Evolutionary conservation across 2,329 filamentous ascomycete species (phyloP).

Genomic region (Neonectria coccinea): DNA sequence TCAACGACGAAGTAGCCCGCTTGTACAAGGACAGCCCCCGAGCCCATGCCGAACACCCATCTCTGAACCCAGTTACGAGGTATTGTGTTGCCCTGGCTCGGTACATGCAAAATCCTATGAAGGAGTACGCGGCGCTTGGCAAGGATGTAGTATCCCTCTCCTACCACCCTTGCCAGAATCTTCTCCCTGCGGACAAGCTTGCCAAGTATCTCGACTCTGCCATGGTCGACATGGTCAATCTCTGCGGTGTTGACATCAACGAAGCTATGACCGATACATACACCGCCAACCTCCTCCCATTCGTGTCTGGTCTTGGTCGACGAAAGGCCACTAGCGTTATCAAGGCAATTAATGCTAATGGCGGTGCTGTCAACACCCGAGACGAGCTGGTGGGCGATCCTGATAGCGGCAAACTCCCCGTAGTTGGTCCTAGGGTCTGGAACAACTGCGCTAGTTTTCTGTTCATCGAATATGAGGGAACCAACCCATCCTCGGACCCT

Average conservation of each 20-base stretch:
- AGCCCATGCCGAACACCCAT: conserved; percentile 83
- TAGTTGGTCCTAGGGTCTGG: conserved; percentile 91
- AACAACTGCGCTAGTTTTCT: conserved; percentile 98
- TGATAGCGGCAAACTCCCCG: conserved; percentile 79
- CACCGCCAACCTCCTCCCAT: conserved; percentile 88
- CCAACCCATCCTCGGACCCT: conserved; percentile 85
- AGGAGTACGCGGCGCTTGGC: conserved; percentile 94
- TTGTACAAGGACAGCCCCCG: conserved; percentile 92
- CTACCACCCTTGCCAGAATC: conserved; percentile 90
- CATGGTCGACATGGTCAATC: conserved; percentile 98
- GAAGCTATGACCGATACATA: conserved; percentile 86
- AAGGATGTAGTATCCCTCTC: conserved; percentile 87
- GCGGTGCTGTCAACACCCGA: conserved; percentile 84
- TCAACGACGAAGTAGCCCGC: conserved; percentile 97
- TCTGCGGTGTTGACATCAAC: conserved; percentile 95
- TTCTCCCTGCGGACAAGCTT: conserved; percentile 89
- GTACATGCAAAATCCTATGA: conserved; percentile 95
- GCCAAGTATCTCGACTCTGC: conserved; percentile 90
- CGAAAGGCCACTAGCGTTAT: conserved; percentile 83
- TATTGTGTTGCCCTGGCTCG: conserved; percentile 92
- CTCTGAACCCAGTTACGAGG: conserved; percentile 79
- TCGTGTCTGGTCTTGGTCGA: conserved; percentile 89
- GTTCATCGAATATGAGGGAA: conserved; percentile 87
- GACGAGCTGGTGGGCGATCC: conserved; percentile 91
- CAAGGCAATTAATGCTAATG: conserved; percentile 90